Evolutionary conservation across 257 asterid species (phyloP).

Genomic region (Solanum habrochaites): DNA sequence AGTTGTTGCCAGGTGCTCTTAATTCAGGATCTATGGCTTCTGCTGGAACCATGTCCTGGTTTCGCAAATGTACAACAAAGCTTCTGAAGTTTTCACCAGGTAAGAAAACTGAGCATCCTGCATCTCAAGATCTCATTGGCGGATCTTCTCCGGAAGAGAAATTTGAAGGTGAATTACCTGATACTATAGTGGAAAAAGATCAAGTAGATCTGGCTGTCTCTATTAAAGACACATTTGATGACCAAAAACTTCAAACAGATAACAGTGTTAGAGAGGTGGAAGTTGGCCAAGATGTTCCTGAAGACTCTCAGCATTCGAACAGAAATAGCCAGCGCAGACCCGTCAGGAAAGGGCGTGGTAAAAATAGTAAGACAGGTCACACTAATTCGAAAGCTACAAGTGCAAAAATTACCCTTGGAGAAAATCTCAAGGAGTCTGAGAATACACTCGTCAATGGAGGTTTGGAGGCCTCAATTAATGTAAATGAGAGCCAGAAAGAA

Average conservation of each 20-base stretch:
- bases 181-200: constrained; percentile 14
- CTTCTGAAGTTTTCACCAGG: constrained; percentile 76
- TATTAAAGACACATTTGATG: constrained; percentile 38
- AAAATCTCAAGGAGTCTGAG: not conserved
- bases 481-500: constrained; percentile 46
- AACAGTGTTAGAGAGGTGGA: constrained; percentile 30
- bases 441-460: constrained; percentile 22
- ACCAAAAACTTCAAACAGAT: constrained; percentile 31
- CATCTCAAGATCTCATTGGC: constrained; percentile 22
- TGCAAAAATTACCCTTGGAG: not conserved
- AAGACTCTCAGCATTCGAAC: constrained; percentile 35
- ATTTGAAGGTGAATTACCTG: constrained; percentile 12
- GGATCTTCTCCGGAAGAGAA: constrained; percentile 11
- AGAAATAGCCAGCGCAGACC: constrained; percentile 20
- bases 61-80: constrained; percentile 77
- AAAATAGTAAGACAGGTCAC: constrained; percentile 21
- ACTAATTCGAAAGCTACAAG: constrained; percentile 4
- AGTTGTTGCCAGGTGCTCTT: constrained; percentile 29
- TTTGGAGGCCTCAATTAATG: constrained; percentile 28
- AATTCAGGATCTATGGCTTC: constrained; percentile 54
- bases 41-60: constrained; percentile 78
- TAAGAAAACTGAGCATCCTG: constrained; percentile 45
- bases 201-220: constrained; percentile 33
- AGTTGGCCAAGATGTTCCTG: constrained; percentile 31
- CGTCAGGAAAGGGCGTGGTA: constrained; percentile 25